Evolutionary conservation across 73 alveolate species (phyloP).

Genomic region (Paramecium pentaurelia): DNA sequence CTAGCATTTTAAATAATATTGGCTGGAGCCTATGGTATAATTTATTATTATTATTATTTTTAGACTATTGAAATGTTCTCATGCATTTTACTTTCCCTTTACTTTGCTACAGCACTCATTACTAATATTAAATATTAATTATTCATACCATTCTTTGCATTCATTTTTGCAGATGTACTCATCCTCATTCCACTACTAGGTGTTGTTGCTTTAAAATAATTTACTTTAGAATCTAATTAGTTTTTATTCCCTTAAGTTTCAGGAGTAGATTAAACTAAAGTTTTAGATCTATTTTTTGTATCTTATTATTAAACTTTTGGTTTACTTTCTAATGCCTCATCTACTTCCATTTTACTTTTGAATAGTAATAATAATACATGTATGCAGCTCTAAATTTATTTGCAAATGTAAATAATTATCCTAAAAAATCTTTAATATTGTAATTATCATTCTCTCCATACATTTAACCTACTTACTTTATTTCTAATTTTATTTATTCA

Average conservation of each 20-base stretch:
- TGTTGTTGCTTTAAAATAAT: neutral
- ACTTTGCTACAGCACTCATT: neutral
- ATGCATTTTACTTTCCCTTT: conserved; percentile 41
- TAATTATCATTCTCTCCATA: conserved; percentile 30
- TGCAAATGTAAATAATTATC: neutral
- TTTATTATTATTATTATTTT: neutral
- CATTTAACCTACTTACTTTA: conserved; percentile 29
- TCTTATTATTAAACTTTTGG: neutral
- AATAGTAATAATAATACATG: neutral
- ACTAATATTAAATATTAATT: neutral
- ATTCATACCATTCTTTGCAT: conserved; percentile 20
- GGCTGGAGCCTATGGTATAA: neutral
- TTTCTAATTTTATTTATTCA: neutral
- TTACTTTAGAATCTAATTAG: neutral
- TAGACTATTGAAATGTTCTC: neutral
- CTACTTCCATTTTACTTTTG: conserved; percentile 35
- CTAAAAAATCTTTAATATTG: neutral
- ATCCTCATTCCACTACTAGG: conserved; percentile 15
- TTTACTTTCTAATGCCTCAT: conserved; percentile 27
- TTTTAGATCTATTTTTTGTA: neutral
- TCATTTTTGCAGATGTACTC: conserved; percentile 28
- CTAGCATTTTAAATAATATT: neutral
- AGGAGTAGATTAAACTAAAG: neutral
- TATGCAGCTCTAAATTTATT: conserved; percentile 25
- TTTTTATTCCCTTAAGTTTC: neutral